Conservation (phyloP, 305 asterid species). For the Rubia balearica region DNA sequence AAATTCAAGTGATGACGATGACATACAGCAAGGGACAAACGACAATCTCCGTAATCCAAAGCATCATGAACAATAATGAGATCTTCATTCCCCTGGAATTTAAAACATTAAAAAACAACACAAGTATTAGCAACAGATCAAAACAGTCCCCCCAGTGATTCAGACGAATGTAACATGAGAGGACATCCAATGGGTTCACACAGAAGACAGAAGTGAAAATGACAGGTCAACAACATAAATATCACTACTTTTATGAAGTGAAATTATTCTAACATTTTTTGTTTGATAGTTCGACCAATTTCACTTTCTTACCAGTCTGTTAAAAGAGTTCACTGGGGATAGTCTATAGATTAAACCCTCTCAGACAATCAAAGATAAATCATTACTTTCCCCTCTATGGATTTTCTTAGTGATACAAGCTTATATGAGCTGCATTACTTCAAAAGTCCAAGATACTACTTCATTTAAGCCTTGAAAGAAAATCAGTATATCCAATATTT, state of each 20-base stretch:
- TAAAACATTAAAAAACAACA: slow-evolving; percentile 23
- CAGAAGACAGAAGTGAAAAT: background rate
- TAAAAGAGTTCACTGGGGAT: too few species aligned
- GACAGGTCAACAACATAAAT: background rate
- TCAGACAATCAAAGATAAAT: too few species aligned
- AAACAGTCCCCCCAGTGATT: slow-evolving; percentile 1
- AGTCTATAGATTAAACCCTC: too few species aligned
- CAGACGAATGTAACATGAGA: background rate
- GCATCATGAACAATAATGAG: slow-evolving; percentile 79
- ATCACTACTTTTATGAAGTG: background rate
- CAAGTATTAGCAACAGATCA: slow-evolving; percentile 12
- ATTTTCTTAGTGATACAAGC: too few species aligned
- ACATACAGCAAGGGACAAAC: slow-evolving; percentile 81
- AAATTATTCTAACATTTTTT: too few species aligned
- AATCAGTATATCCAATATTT: too few species aligned
- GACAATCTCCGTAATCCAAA: slow-evolving; percentile 88
- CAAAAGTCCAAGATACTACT: too few species aligned
- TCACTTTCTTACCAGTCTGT: too few species aligned
- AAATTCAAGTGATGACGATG: slow-evolving; percentile 7
- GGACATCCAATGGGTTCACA: background rate
- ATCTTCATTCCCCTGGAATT: slow-evolving; percentile 64
- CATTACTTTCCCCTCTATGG: too few species aligned
- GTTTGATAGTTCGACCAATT: too few species aligned
- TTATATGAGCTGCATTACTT: too few species aligned
- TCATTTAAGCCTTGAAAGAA: too few species aligned